Base-by-base conservation (phyloP, 169 alveolate genomes). In the Plasmodium yoelii region DNA sequence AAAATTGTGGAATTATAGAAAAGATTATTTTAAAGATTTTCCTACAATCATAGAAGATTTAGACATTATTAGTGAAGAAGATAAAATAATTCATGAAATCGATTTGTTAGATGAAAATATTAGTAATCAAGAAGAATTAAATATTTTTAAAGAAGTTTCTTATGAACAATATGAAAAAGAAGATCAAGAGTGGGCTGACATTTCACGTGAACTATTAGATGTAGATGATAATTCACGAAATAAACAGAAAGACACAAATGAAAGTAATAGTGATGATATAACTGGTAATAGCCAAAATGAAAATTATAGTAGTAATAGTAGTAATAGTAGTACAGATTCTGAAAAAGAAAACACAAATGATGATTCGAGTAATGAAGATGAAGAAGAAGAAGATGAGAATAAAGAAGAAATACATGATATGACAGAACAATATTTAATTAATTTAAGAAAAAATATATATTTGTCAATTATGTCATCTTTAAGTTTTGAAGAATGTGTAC, bases 401-500 rank as follows among this genome's bases (percentile, higher is more conserved):
- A 95, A 95, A 59, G 97, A 88, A 44, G 95, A 94, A 57, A 67
- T 69, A 39, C 53, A 67, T 5, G 99, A 98, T 92, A 94, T 94
- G 92, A 97, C 99, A 12, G 99, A 98, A 64, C 98, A 97, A 87
- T 99, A 98, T 71, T 87, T 97, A 67, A 95, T 98, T 6, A 97
- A 97, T 92, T 92, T 98, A 87, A 87, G 99, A 72, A 97, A 98
- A 93, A 97, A 97, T 68, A 96, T 99, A 55, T 99, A 99, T 94
- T 94, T 99, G 61, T 97, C 98, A 75, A 98, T 99, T 60, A 98
- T 98, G 98, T 97, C 99, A 53, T 96, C 99, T 15, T 97, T 98
- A 44, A 99, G 98, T 89, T 98, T 94, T 90, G 99, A 99, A 92
- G 99, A 99, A 92, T 98, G 99, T 86, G 98, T 97, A 7, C 99